These are phyloP conservation scores for Cyberlindnera bimundalis DNA, from an alignment of 805 yeast genomes.

Conservation along the genomic window DNA sequence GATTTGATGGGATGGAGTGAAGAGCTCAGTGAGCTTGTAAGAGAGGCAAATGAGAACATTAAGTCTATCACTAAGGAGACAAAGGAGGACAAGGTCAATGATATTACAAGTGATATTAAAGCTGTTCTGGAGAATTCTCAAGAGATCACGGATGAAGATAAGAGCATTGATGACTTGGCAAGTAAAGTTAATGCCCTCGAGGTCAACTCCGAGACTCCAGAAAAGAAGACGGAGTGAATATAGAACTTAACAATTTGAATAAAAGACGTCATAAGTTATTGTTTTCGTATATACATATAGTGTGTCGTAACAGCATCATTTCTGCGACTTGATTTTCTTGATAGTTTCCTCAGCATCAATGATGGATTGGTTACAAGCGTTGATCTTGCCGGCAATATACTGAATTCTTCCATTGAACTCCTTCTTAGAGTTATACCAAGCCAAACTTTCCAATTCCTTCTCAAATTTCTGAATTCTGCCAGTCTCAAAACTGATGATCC, in stretches of 20 bases:
- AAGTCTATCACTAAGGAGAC: constrained; percentile 4
- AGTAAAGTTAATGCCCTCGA: neutral
- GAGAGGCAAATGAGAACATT: constrained; percentile 14
- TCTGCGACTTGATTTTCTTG: constrained; percentile 24
- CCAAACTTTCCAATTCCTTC: constrained; percentile 62
- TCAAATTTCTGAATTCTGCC: constrained; percentile 63
- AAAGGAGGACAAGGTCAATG: constrained; percentile 25
- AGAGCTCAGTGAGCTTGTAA: constrained; percentile 2
- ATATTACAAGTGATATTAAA: constrained; percentile 27
- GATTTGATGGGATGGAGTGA: constrained; percentile 60
- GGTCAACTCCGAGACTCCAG: constrained; percentile 4
- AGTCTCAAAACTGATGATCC: constrained; percentile 55
- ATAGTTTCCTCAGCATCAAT: constrained; percentile 43
- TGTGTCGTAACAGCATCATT: neutral
- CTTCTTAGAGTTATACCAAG: constrained; percentile 47
- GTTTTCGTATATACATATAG: constrained; percentile 1
- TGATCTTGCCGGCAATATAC: constrained; percentile 67
- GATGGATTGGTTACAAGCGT: constrained; percentile 51
- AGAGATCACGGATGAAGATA: neutral
- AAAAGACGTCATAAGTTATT: neutral
- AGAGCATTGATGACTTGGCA: neutral
- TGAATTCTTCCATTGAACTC: constrained; percentile 59
- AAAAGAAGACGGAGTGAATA: too few relatives aligned
- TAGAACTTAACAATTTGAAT: too few relatives aligned
- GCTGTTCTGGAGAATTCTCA: constrained; percentile 21